Conservation (phyloP, 768 basidiomycete species). For the button mushroom (Agaricus bisporus) region DNA sequence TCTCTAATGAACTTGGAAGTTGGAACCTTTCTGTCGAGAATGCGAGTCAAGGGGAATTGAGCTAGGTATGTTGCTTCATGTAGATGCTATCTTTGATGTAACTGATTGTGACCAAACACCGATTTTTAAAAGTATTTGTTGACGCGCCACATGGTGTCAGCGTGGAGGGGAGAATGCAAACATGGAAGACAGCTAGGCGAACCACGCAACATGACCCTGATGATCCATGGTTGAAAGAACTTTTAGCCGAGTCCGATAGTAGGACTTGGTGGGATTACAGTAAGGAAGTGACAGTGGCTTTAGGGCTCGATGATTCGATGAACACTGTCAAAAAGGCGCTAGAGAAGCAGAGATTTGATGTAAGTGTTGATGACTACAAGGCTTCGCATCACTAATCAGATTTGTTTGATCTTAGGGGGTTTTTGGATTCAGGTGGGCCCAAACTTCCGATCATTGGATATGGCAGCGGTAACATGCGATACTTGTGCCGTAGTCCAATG, state of each 20-base stretch:
- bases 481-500: neutral
- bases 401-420: constrained; percentile 46
- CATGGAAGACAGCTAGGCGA: neutral
- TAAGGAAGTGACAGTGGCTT: constrained; percentile 40
- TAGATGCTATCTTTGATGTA: neutral
- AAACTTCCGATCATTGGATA: neutral
- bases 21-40: constrained; percentile 7
- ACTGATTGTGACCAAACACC: neutral
- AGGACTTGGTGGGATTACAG: constrained; percentile 71
- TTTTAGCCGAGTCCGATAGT: constrained; percentile 34
- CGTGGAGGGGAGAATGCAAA: constrained; percentile 2
- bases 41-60: constrained; percentile 7
- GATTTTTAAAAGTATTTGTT: neutral
- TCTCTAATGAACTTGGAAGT: neutral
- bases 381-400: constrained; percentile 1
- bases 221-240: constrained; percentile 33
- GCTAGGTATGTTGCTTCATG: constrained; percentile 1
- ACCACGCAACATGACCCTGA: neutral
- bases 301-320: constrained; percentile 57
- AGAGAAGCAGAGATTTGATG: constrained; percentile 57
- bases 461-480: neutral
- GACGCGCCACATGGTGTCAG: constrained; percentile 5
- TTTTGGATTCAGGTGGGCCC: constrained; percentile 66
- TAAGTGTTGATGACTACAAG: constrained; percentile 25
- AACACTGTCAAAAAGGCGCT: constrained; percentile 49